These are phyloP conservation scores for Suhomyces chickasaworum DNA, from an alignment of 1,139 yeast genomes.

Conservation along the genomic window DNA sequence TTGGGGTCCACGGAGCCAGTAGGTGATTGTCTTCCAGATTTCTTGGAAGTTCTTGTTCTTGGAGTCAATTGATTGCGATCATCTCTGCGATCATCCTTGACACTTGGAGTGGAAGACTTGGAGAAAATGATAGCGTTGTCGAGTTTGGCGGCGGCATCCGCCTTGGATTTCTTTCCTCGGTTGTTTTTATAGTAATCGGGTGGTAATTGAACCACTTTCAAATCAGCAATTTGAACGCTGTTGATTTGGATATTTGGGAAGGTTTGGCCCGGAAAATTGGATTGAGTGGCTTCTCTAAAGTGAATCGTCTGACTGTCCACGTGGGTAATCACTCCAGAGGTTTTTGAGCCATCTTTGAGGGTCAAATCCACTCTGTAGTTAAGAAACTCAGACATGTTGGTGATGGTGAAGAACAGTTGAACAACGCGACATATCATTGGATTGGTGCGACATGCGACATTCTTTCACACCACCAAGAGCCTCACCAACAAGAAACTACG, in stretches of 20 bases:
- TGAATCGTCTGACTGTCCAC: slow-evolving; percentile 44
- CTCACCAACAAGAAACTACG: too few relatives aligned
- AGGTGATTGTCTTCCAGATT: slow-evolving; percentile 10
- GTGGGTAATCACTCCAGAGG: slow-evolving; percentile 49
- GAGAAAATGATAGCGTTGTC: slow-evolving; percentile 36
- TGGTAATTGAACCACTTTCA: slow-evolving; percentile 54
- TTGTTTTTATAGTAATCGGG: slow-evolving; percentile 30
- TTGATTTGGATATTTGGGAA: slow-evolving; percentile 28
- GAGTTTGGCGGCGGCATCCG: slow-evolving; percentile 10
- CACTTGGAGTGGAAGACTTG: slow-evolving; percentile 16
- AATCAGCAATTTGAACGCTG: slow-evolving; percentile 45
- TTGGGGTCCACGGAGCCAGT: slow-evolving; percentile 29
- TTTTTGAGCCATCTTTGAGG: slow-evolving; percentile 46
- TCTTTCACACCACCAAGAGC: not conserved
- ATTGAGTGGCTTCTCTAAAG: slow-evolving; percentile 36
- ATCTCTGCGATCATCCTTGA: slow-evolving; percentile 3
- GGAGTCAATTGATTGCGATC: slow-evolving; percentile 4
- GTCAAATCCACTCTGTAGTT: slow-evolving; percentile 56
- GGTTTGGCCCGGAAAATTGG: slow-evolving; percentile 21
- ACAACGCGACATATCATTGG: not conserved
- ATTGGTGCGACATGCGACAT: slow-evolving; percentile 5
- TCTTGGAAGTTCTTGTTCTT: slow-evolving; percentile 3
- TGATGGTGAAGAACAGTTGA: not conserved
- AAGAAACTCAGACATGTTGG: slow-evolving; percentile 40
- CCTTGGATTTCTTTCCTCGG: slow-evolving; percentile 19